Percentiles rank a stretch among this genome's conserved stretches.
These are phyloP conservation scores for Solanum rostratum DNA, from an alignment of 257 asterid genomes.

Conservation along the genomic window DNA sequence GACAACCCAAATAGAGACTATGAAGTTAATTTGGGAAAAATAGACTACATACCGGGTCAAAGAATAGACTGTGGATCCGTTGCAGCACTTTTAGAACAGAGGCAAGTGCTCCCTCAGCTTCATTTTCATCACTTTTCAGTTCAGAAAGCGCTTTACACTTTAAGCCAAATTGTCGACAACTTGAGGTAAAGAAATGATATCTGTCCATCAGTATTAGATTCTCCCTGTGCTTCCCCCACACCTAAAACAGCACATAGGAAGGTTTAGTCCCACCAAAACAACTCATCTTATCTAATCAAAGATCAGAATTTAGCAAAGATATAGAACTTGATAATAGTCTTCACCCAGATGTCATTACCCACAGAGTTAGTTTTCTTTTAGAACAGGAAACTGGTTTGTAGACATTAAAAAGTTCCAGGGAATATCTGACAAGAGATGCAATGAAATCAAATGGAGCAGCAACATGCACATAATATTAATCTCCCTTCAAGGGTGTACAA, in stretches of 20 bases:
- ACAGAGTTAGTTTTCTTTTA: neutral
- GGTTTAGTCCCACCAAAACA: neutral
- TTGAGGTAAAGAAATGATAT: constrained; percentile 81
- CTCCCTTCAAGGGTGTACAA: neutral
- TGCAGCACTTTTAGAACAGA: constrained; percentile 57
- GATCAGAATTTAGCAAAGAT: neutral
- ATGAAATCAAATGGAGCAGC: neutral
- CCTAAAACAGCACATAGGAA: constrained; percentile 21
- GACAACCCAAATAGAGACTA: neutral
- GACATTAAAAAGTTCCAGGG: neutral
- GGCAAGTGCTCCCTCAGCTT: constrained; percentile 71
- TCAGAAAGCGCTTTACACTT: constrained; percentile 58
- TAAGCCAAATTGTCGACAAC: constrained; percentile 71
- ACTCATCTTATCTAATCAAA: neutral
- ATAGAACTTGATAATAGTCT: neutral
- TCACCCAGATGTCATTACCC: neutral
- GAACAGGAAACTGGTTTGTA: neutral
- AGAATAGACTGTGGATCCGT: constrained; percentile 49
- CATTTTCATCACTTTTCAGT: constrained; percentile 64
- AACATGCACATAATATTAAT: neutral
- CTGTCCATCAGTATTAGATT: constrained; percentile 82
- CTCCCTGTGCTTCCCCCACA: constrained; percentile 79
- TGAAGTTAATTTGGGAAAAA: neutral
- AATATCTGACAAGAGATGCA: neutral
- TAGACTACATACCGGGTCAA: constrained; percentile 29